A percentile compares a stretch with the other conserved stretches of the same genome.
Evolutionary conservation across 2,329 filamentous ascomycete species (phyloP).

Genomic region (Aureobasidium sp.): DNA sequence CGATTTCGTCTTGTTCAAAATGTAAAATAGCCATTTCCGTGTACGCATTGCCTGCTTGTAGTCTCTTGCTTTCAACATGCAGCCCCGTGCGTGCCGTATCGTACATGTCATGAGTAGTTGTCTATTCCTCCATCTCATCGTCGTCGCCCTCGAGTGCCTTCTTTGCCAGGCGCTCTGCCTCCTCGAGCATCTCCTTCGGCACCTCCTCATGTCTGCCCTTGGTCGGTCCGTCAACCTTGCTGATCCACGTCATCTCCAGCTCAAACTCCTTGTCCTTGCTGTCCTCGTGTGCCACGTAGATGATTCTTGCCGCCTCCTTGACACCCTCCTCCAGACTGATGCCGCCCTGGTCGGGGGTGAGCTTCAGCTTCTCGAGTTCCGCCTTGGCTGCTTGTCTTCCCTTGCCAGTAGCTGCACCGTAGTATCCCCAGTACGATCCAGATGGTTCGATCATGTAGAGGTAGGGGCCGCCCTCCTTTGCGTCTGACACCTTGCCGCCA

Average conservation of each 20-base stretch:
- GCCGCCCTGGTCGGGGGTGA: constrained; percentile 54
- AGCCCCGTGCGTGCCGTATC: constrained; percentile 11
- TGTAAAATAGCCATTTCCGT: constrained; percentile 13
- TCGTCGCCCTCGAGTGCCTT: constrained; percentile 82
- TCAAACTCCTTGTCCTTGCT: constrained; percentile 99
- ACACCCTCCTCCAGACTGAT: constrained; percentile 80
- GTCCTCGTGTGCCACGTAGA: constrained; percentile 95
- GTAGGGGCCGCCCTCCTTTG: constrained; percentile 78
- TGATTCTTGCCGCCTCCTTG: constrained; percentile 94
- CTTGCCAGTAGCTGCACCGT: constrained; percentile 94
- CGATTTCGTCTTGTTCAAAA: not conserved
- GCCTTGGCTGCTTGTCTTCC: constrained; percentile 95
- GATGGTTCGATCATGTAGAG: constrained; percentile 99
- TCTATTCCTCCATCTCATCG: constrained; percentile 82
- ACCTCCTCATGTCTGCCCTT: constrained; percentile 92
- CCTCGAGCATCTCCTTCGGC: constrained; percentile 80
- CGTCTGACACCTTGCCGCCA: constrained; percentile 71
- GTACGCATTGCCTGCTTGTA: constrained; percentile 9
- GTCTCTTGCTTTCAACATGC: not conserved
- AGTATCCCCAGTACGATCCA: constrained; percentile 97
- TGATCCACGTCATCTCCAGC: constrained; percentile 99
- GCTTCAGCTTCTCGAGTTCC: constrained; percentile 94
- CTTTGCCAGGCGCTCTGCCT: constrained; percentile 89
- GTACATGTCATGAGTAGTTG: constrained; percentile 15
- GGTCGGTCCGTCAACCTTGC: constrained; percentile 72